Conservation (phyloP, 805 yeast species). For the Wickerhamiella qilinensis region DNA sequence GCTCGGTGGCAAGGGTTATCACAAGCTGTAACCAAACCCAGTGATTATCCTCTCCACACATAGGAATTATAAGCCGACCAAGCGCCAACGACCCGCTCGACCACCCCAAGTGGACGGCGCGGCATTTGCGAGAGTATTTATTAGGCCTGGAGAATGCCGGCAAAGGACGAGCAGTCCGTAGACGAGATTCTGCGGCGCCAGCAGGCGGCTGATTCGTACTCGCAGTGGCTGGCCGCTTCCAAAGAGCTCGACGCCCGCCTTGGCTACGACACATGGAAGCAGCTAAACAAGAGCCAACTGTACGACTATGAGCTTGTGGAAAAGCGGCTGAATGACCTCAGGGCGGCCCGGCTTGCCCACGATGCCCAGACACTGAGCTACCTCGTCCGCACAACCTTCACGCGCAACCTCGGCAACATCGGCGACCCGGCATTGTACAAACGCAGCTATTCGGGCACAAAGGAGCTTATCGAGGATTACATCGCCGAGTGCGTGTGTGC, state of each 20-base stretch:
- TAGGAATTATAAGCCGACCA: too few species aligned
- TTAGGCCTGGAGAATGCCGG: too few species aligned
- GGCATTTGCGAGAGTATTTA: too few species aligned
- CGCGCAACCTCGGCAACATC: constrained; percentile 72
- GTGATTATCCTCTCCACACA: too few species aligned
- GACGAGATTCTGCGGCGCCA: not conserved
- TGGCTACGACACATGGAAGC: constrained; percentile 61
- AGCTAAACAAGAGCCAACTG: constrained; percentile 35
- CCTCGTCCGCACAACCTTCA: constrained; percentile 70
- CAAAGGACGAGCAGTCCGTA: not conserved
- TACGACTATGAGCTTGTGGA: constrained; percentile 58
- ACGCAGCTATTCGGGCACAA: constrained; percentile 76
- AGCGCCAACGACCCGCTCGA: too few species aligned
- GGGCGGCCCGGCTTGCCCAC: constrained; percentile 36
- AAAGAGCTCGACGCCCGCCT: constrained; percentile 45
- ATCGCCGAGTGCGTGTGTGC: constrained; percentile 57
- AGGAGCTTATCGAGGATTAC: constrained; percentile 66
- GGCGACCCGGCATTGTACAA: constrained; percentile 65
- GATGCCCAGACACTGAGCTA: constrained; percentile 52
- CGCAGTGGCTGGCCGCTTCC: constrained; percentile 57
- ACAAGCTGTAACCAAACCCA: too few species aligned
- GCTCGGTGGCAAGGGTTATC: too few species aligned
- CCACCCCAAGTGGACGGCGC: too few species aligned
- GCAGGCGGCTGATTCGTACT: constrained; percentile 13
- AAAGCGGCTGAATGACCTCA: constrained; percentile 37